Conservation (phyloP, 2,329 filamentous ascomycete species). For the Didymella pomorum region DNA sequence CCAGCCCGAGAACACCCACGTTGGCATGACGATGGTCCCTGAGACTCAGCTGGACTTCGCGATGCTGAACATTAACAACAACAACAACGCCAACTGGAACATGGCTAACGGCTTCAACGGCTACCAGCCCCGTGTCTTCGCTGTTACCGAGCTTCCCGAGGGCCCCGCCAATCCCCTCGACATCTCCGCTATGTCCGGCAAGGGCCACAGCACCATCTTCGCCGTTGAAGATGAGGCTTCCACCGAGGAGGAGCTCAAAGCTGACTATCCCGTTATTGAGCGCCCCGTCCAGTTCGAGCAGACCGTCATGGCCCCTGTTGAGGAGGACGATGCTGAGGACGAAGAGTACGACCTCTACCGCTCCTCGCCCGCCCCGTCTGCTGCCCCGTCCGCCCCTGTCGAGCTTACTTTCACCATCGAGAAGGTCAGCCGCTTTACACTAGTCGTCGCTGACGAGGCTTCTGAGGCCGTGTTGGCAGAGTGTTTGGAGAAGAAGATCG, state of each 20-base stretch:
- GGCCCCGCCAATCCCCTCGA: slow-evolving; percentile 67
- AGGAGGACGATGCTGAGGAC: slow-evolving; percentile 61
- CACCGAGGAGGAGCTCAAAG: slow-evolving; percentile 60
- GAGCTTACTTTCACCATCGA: slow-evolving; percentile 61
- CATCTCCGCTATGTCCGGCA: slow-evolving; percentile 72
- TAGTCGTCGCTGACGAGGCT: slow-evolving; percentile 67
- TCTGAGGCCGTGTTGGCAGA: slow-evolving; percentile 43
- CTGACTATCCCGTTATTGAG: slow-evolving; percentile 60
- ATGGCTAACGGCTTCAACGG: slow-evolving; percentile 62
- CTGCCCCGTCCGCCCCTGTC: slow-evolving; percentile 38
- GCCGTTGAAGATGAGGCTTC: slow-evolving; percentile 48
- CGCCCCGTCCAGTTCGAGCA: slow-evolving; percentile 42
- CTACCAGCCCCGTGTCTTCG: slow-evolving; percentile 72
- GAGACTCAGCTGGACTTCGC: slow-evolving; percentile 80
- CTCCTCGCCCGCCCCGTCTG: slow-evolving; percentile 48
- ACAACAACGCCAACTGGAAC: slow-evolving; percentile 48
- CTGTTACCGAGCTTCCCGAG: slow-evolving; percentile 74
- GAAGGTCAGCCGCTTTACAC: slow-evolving; percentile 70
- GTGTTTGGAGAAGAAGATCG: slow-evolving; percentile 46
- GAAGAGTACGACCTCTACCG: slow-evolving; percentile 69
- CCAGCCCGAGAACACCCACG: slow-evolving; percentile 65
- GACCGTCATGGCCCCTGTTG: slow-evolving; percentile 21
- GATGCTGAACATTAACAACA: slow-evolving; percentile 67
- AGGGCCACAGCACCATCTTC: slow-evolving; percentile 57
- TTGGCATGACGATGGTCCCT: slow-evolving; percentile 83